A percentile compares a stretch with the other conserved stretches of the same genome.
These are phyloP conservation scores for Alternaria conjuncta DNA, from an alignment of 2,329 filamentous ascomycete species.

Conservation along the genomic window DNA sequence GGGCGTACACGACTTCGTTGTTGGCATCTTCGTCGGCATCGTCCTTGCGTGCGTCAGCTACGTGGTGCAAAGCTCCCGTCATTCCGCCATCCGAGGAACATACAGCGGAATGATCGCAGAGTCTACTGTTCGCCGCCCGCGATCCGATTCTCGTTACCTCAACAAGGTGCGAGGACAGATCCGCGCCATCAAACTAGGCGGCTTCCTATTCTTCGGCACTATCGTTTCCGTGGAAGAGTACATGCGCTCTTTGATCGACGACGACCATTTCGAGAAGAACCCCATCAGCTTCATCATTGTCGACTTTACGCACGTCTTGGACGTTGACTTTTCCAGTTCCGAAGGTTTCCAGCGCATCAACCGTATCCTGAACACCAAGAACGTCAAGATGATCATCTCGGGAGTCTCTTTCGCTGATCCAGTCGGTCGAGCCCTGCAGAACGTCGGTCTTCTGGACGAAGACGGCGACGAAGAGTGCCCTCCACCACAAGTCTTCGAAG, in stretches of 20 bases:
- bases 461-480: conserved; percentile 66
- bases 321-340: conserved; percentile 93
- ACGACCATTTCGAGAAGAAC: conserved; percentile 75
- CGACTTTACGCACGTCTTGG: conserved; percentile 87
- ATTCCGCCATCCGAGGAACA: conserved; percentile 87
- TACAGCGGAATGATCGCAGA: conserved; percentile 89
- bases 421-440: conserved; percentile 78
- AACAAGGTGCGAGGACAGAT: conserved; percentile 87
- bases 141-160: conserved; percentile 85
- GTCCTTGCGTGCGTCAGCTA: conserved; percentile 89
- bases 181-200: conserved; percentile 86
- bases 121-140: conserved; percentile 90
- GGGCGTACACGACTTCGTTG: conserved; percentile 96
- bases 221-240: conserved; percentile 94
- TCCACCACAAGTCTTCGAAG: conserved; percentile 72
- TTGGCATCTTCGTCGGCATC: conserved; percentile 91
- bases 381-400: conserved; percentile 81
- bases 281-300: conserved; percentile 91
- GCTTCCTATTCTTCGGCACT: conserved; percentile 97
- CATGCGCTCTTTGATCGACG: conserved; percentile 81
- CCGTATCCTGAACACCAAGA: conserved; percentile 76
- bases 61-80: conserved; percentile 87
- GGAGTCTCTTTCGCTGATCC: conserved; percentile 78
- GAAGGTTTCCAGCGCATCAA: conserved; percentile 95
- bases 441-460: conserved; percentile 80